Percentiles rank a stretch among this genome's conserved stretches.
Conservation (phyloP, 2,329 filamentous ascomycete species). For the Elsinoe necatrix region DNA sequence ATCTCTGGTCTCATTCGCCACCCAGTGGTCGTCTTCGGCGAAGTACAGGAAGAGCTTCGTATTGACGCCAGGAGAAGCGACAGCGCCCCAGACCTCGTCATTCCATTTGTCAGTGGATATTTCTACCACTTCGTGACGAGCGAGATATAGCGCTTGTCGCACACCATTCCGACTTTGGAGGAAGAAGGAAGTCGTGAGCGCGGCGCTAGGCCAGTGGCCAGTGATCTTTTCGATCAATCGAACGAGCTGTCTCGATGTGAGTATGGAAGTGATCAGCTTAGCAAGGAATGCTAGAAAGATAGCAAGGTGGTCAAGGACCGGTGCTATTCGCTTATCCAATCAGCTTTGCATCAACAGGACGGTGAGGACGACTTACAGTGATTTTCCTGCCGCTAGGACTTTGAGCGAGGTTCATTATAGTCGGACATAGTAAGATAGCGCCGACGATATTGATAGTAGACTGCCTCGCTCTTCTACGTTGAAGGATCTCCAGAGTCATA, state of each 20-base stretch:
- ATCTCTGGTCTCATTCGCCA: slow-evolving; percentile 50
- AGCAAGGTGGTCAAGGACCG: slow-evolving; percentile 12
- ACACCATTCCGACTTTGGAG: slow-evolving; percentile 43
- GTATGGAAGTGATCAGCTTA: slow-evolving; percentile 34
- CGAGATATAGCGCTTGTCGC: slow-evolving; percentile 50
- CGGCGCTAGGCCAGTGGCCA: slow-evolving; percentile 36
- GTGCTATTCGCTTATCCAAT: slow-evolving; percentile 1
- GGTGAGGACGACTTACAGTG: slow-evolving; percentile 31
- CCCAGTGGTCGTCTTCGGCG: slow-evolving; percentile 53
- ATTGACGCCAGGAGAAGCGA: slow-evolving; percentile 24
- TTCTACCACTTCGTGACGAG: slow-evolving; percentile 48
- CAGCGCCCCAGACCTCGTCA: slow-evolving; percentile 51
- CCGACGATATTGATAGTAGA: slow-evolving; percentile 20
- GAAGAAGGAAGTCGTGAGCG: slow-evolving; percentile 43
- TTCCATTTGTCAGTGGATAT: slow-evolving; percentile 51
- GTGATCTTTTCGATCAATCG: slow-evolving; percentile 37
- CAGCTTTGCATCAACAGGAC: neutral
- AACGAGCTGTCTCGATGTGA: slow-evolving; percentile 36
- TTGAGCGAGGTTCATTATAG: slow-evolving; percentile 38
- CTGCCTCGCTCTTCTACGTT: slow-evolving; percentile 21
- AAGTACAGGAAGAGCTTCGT: slow-evolving; percentile 51
- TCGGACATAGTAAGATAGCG: slow-evolving; percentile 39
- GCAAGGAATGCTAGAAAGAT: slow-evolving; percentile 27
- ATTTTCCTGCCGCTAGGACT: slow-evolving; percentile 36
- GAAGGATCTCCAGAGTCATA: slow-evolving; percentile 36